Evolutionary conservation across 768 basidiomycete species (phyloP), one percentile per base, ranked within the genome.

Genomic region (Suillus discolor): DNA sequence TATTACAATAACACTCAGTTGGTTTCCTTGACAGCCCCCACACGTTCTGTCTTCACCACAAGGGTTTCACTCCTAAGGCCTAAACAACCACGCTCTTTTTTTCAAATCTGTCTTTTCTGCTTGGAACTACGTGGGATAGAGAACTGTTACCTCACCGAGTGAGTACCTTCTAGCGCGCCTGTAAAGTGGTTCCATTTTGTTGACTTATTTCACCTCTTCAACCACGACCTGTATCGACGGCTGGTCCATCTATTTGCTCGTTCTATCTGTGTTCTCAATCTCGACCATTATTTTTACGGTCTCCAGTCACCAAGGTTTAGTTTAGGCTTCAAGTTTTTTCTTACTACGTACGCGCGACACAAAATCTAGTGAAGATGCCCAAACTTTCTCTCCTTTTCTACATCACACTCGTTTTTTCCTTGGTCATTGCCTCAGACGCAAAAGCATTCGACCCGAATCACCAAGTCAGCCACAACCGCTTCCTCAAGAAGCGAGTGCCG

Each of bases 401-500:
- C 75, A 69, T 87, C 72, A 81, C 85, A 68, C 72, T 92, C 74
- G 76, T 85, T 75, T 75, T 89, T 74, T 78, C 82, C 65, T 71
- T 86, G 71, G 74, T 75, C 62, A 71, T 82, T 69, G 75, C 82
- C 67, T 79, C 82, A 54, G 79, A 85, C 64, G 85, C 85, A 72
- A 78, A 83, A 64, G 74, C 80, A 66, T 77, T 79, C 67, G 78
- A 76, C 38, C 74, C 67, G 7, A 77, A 77, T 42, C 87, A 84
- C 76, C 88, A 90, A 77, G 80, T 71, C 61, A 79, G 79, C 71
- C 77, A 87, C 71, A 85, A 87, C 71, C 89, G 91, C 71, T 77
- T 93, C 74, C 74, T 93, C 69, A 90, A 83, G 79, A 92, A 90
- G 74, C 89, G 91, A 44, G 73, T 79, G 5, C 80, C 84, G 1